Conservation (phyloP, 306 rosid species). For the Senna tora region DNA sequence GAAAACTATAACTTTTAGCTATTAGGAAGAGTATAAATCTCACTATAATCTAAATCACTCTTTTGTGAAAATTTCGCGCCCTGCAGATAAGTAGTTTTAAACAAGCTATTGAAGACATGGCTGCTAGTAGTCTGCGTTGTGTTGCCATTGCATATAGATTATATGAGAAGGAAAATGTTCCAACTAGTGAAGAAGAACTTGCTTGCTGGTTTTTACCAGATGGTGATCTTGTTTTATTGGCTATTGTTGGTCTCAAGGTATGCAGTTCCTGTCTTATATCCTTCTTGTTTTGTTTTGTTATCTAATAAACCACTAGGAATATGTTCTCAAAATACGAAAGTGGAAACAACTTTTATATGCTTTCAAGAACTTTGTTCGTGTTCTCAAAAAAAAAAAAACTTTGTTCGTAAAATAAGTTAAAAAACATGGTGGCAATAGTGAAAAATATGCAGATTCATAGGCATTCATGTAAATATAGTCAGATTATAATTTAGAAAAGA, state of each 20-base stretch:
- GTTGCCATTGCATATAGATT: constrained; percentile 80
- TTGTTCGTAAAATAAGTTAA: no score
- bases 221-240: constrained; percentile 76
- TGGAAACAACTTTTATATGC: no score
- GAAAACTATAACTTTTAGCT: neutral
- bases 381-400: no score
- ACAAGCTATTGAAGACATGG: constrained; percentile 80
- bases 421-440: no score
- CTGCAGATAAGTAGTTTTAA: constrained; percentile 57
- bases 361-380: no score
- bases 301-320: no score
- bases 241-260: constrained; percentile 92
- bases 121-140: constrained; percentile 74
- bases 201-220: constrained; percentile 79
- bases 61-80: constrained; percentile 22
- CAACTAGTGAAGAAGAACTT: constrained; percentile 65
- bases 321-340: no score
- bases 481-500: no score
- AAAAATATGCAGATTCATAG: no score
- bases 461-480: no score
- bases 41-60: neutral
- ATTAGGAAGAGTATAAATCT: neutral
- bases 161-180: constrained; percentile 57
- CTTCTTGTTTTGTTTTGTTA: neutral
- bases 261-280: neutral